Evolutionary conservation across 192 early-diverging fungal species (phyloP).

Genomic region (Martensiomyces pterosporus): DNA sequence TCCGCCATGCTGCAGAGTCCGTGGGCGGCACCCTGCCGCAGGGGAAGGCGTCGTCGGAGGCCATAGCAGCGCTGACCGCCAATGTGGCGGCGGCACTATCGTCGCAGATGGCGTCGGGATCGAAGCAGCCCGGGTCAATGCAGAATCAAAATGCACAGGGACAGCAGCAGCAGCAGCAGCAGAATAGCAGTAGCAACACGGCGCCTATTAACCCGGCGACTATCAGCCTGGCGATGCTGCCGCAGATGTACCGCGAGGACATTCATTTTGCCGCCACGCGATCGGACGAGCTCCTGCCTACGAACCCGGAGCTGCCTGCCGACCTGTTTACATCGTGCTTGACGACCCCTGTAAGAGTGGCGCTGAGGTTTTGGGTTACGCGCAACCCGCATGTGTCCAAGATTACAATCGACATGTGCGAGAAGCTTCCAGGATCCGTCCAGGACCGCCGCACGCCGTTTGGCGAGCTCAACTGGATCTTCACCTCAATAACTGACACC

Average conservation of each 20-base stretch:
- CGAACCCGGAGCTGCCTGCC: slow-evolving; percentile 90
- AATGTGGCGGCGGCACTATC: slow-evolving; percentile 21
- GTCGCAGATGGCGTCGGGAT: slow-evolving; percentile 7
- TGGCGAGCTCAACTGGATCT: slow-evolving; percentile 99
- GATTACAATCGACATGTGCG: slow-evolving; percentile 67
- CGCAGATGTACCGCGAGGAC: slow-evolving; percentile 59
- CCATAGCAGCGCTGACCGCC: slow-evolving; percentile 16
- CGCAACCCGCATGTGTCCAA: slow-evolving; percentile 69
- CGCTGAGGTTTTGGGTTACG: slow-evolving; percentile 85
- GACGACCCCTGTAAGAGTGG: slow-evolving; percentile 93
- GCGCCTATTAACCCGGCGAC: slow-evolving; percentile 20
- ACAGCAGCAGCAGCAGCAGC: slow-evolving; percentile 14
- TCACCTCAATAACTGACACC: slow-evolving; percentile 96
- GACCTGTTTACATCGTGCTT: slow-evolving; percentile 96
- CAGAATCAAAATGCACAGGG: slow-evolving; percentile 9
- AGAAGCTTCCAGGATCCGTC: slow-evolving; percentile 75
- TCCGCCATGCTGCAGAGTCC: slow-evolving; percentile 37
- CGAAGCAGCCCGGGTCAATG: neutral
- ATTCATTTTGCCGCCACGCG: slow-evolving; percentile 94
- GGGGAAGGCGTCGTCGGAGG: slow-evolving; percentile 9
- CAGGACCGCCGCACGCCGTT: slow-evolving; percentile 90
- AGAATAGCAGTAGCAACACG: slow-evolving; percentile 1
- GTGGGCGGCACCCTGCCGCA: slow-evolving; percentile 33
- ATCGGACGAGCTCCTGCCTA: slow-evolving; percentile 80
- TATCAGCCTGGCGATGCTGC: slow-evolving; percentile 45